Base-by-base conservation (phyloP, 2,329 filamentous ascomycete species). In the Exophiala sp. region DNA sequence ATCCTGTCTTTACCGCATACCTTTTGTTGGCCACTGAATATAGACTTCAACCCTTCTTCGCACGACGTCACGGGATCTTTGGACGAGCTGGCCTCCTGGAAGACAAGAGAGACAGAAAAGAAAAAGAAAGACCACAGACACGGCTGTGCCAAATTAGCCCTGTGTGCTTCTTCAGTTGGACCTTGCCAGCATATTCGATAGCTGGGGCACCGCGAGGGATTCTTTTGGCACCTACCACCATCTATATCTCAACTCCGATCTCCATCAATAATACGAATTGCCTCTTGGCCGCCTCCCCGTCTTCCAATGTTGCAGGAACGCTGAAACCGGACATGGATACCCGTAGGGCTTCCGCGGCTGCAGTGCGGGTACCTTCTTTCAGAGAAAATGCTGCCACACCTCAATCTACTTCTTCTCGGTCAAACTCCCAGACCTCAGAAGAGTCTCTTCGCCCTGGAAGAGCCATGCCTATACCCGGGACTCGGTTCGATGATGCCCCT, bases 381-480 rank as follows among this genome's bases (percentile, higher is more conserved):
- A 46, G 46, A 46, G 41, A 52, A 30, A 46, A 49, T 38, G 38
- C 45, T 52, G 43, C 43, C 23, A 38, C 43, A 22, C 38, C 38
- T 38, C 48, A 46, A 42, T 50, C 39, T 65, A 64, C 54, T 62
- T 67, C 63, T n/a, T n/a, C 24, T 58, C 64, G 61, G 63, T 66
- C 62, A 57, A 62, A 53, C 58, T 64, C 61, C 56, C 66, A 66
- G 60, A 66, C 68, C 62, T 65, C 70, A 48, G 66, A 73, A 35
- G 68, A 69, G 53, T 65, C 65, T 43, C 62, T 70, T 40, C 53
- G 30, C n/a, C 43, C 72, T 35, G 70, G 72, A 55, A 73, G 74
- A 55, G 76, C 79, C 58, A 80, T 85, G 79, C 72, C 80, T 53
- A 84, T 86, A 63, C 80, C 79, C 43, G 73, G 77, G 62, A 72